A percentile compares a stretch with the other conserved stretches of the same genome.
Conservation (phyloP, 345 rosid species). For the Citrus mangshanensis region DNA sequence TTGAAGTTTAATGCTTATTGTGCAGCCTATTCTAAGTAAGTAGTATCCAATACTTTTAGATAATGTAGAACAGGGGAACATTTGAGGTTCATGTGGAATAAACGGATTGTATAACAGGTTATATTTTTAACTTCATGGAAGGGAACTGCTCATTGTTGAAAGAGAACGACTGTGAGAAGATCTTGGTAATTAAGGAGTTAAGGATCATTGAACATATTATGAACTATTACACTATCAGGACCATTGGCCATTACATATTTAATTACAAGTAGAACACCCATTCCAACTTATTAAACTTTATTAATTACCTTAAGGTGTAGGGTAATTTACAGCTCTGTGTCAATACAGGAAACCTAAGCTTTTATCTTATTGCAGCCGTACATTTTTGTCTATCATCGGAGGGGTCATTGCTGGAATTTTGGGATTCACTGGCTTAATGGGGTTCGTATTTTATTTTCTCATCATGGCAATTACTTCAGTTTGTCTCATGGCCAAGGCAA, state of each 20-base stretch:
- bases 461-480: conserved; percentile 82
- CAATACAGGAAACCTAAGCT: background rate
- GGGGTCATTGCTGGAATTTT: conserved; percentile 89
- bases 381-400: conserved; percentile 85
- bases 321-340: background rate
- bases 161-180: background rate
- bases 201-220: background rate
- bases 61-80: background rate
- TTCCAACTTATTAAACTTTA: background rate
- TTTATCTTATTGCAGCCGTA: conserved; percentile 61
- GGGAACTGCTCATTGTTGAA: background rate
- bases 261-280: background rate
- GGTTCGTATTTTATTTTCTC: conserved; percentile 76
- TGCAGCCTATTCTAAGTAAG: background rate
- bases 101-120: background rate
- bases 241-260: background rate
- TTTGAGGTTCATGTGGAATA: background rate
- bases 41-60: background rate
- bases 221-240: background rate
- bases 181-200: background rate
- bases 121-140: background rate
- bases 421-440: conserved; percentile 81
- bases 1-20: background rate
- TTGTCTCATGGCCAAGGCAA: conserved; percentile 82
- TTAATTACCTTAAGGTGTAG: background rate